phyloP scores from a whole-genome alignment of 2,329 filamentous ascomycete genomes.

The Diaporthe velutina region DNA sequence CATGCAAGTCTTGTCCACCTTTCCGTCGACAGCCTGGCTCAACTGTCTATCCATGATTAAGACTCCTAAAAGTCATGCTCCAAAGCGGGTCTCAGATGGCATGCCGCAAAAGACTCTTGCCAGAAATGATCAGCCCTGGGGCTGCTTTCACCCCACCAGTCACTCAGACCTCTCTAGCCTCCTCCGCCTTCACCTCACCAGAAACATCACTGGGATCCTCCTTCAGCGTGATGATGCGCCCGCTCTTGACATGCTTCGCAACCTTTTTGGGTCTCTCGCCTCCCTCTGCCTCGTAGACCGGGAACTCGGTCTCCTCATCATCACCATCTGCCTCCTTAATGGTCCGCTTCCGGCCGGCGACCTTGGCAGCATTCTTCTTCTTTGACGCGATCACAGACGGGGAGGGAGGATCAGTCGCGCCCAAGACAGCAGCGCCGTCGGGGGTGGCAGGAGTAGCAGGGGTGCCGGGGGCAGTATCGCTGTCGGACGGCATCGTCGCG shows the following conservation, averaged over 20 bases:
- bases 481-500: not conserved
- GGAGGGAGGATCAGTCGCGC: not conserved
- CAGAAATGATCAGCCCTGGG: not conserved
- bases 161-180: not conserved
- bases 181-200: not conserved
- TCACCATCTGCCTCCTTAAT: not conserved
- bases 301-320: not conserved
- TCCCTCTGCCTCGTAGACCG: not conserved
- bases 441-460: not conserved
- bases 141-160: too few species aligned
- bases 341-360: not conserved
- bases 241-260: not conserved
- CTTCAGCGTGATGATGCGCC: not conserved
- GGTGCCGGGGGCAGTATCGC: too few species aligned
- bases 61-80: not conserved
- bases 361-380: not conserved
- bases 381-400: not conserved
- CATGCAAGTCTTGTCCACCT: not conserved
- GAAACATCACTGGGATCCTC: not conserved
- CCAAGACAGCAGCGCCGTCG: not conserved
- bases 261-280: constrained; percentile 1
- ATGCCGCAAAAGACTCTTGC: not conserved
- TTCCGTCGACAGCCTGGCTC: not conserved
- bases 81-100: not conserved
- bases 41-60: too few species aligned